Percentiles rank a stretch among this genome's conserved stretches.
Evolutionary conservation across 805 yeast genomes (phyloP).

Genomic region (Candida ponderosae): DNA sequence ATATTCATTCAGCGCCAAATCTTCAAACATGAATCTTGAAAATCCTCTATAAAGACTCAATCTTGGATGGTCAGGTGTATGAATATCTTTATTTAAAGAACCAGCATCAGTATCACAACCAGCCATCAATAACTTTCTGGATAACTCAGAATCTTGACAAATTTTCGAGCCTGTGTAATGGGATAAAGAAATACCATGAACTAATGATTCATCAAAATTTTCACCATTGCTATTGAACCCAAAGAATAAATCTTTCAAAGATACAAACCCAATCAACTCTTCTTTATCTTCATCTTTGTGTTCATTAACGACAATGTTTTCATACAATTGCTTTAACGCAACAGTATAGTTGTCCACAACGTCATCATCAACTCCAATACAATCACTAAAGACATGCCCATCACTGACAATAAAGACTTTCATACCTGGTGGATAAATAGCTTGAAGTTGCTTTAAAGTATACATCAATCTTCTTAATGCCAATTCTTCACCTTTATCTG

Average conservation of each 20-base stretch:
- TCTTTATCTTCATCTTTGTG: too few relatives aligned
- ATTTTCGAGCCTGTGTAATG: conserved; percentile 34
- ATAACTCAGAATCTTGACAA: conserved; percentile 27
- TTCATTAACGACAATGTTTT: conserved; percentile 24
- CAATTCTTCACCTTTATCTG: conserved; percentile 47
- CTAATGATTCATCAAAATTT: conserved; percentile 21
- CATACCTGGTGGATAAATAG: conserved; percentile 48
- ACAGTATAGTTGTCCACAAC: conserved; percentile 41
- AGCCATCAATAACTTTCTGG: conserved; percentile 34
- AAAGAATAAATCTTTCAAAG: conserved; percentile 33
- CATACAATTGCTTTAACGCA: conserved; percentile 35
- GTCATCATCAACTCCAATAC: conserved; percentile 53
- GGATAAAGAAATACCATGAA: conserved; percentile 20
- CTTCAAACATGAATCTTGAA: conserved; percentile 52
- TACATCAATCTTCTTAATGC: conserved; percentile 31
- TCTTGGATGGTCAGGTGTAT: conserved; percentile 47
- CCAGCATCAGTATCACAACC: conserved; percentile 52
- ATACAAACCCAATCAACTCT: conserved; percentile 30
- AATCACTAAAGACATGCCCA: conserved; percentile 60
- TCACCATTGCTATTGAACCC: conserved; percentile 15
- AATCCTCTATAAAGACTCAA: conserved; percentile 48
- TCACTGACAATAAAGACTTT: conserved; percentile 51
- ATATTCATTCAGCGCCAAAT: conserved; percentile 34
- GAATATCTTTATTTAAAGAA: conserved; percentile 52
- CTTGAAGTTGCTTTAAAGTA: conserved; percentile 21